Percentiles rank a stretch among this genome's conserved stretches.
Evolutionary conservation across 108 stramenopile genomes (phyloP).

Genomic region (Cyclotella cryptica): DNA sequence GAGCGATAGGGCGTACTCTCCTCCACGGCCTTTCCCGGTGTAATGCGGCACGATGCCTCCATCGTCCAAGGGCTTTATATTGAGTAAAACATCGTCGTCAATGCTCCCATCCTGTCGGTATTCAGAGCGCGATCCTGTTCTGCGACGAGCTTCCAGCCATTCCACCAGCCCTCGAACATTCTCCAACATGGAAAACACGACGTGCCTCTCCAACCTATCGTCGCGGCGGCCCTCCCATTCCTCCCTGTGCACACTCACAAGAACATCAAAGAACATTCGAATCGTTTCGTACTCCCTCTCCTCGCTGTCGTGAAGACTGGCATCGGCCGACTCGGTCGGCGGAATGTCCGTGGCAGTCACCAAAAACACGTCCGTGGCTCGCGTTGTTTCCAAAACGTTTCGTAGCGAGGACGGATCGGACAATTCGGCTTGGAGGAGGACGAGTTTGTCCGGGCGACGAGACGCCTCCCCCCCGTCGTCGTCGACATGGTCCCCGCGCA

Average conservation of each 20-base stretch:
- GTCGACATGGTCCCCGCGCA: not conserved
- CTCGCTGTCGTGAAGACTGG: slow-evolving; percentile 47
- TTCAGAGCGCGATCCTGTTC: too few relatives aligned
- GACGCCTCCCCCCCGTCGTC: slow-evolving; percentile 41
- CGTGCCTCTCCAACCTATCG: slow-evolving; percentile 38
- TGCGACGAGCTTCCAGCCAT: slow-evolving; percentile 22
- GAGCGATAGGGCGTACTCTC: slow-evolving; percentile 39
- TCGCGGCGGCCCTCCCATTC: slow-evolving; percentile 19
- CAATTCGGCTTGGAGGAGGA: slow-evolving; percentile 19
- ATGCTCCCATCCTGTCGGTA: not conserved
- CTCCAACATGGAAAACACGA: slow-evolving; percentile 60
- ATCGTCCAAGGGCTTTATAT: slow-evolving; percentile 64
- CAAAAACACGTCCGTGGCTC: slow-evolving; percentile 55
- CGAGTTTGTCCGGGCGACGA: too few relatives aligned
- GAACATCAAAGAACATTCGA: slow-evolving; percentile 45
- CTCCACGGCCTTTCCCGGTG: slow-evolving; percentile 64
- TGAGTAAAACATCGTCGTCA: slow-evolving; percentile 12
- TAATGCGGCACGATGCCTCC: slow-evolving; percentile 71
- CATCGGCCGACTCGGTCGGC: slow-evolving; percentile 23
- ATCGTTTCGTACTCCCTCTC: slow-evolving; percentile 62
- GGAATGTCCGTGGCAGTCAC: slow-evolving; percentile 68
- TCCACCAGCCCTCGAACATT: slow-evolving; percentile 60
- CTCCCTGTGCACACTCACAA: slow-evolving; percentile 48
- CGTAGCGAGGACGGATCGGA: slow-evolving; percentile 11
- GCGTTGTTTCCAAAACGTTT: slow-evolving; percentile 28